Evolutionary conservation across 2,329 filamentous ascomycete species (phyloP), one percentile per base, ranked within the genome.

Genomic region (Calonectria henricotiae): DNA sequence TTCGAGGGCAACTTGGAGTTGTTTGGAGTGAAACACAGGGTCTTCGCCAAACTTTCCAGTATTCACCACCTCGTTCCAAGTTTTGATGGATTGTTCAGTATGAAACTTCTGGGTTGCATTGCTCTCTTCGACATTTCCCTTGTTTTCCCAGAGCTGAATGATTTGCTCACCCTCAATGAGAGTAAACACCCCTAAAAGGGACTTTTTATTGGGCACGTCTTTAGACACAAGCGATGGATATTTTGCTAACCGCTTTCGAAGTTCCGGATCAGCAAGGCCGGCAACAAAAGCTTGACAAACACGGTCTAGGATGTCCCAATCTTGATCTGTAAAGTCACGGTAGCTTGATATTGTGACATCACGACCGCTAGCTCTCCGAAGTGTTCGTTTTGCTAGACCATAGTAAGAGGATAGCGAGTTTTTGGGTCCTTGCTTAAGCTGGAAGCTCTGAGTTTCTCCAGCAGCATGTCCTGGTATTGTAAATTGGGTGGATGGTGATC

Each of bases 121-220:
- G 39, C 55, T 67, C 17, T 75, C 75, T 47, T 69, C 73, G 25
- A 74, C 65, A 4, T 58, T 23, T 11, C 74, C 71, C 43, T 71
- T 79, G 8, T 70, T 67, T 41, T 80, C 74, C 81, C 78, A 82
- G 3, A 82, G 75, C 76, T 87, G 83, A 1, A 87, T 81, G 25
- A 90, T 77, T 23, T 82, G 81, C 75, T 91, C 89, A 8, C 89
- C 89, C 74, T 92, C 89, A 2, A 85, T 79, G 72, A 91, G 88
- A 15, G 82, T 85, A 70, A 83, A 85, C 2, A 89, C 84, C 0
- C 88, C 88, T n/a, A 83, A 80, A 0, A 92, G 84, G 4, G 89
- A 88, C 44, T 87, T 85, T 67, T 82, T 79, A 61, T 79, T 79
- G 6, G 79, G 73, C 2, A 72, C 62, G 2, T 78, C 75, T 0